Evolutionary conservation across 2,329 filamentous ascomycete species (phyloP).

Genomic region (Rhynchosporium secalis): DNA sequence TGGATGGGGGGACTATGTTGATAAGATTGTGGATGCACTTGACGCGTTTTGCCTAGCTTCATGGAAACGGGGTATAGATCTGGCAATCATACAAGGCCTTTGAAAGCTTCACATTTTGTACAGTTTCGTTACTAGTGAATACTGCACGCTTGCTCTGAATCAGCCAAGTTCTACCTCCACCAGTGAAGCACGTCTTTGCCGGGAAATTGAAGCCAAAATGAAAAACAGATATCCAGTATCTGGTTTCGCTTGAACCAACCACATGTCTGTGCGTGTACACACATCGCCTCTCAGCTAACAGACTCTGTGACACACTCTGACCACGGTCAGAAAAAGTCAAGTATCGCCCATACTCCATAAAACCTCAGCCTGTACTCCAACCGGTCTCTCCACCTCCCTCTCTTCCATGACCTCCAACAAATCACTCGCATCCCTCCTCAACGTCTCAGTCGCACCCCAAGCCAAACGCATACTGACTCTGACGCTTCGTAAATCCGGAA

Average conservation of each 20-base stretch:
- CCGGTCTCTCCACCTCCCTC: conserved; percentile 33
- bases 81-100: conserved; percentile 3
- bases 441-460: conserved; percentile 35
- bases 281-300: no score
- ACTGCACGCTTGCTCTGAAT: not conserved
- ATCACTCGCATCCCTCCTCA: conserved; percentile 31
- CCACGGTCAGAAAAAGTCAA: not conserved
- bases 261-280: no score
- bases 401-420: conserved; percentile 36
- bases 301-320: no score
- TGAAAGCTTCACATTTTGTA: not conserved
- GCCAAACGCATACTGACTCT: conserved; percentile 37
- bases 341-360: conserved; percentile 24
- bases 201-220: not conserved
- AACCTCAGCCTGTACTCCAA: conserved; percentile 34
- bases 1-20: no score
- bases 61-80: not conserved
- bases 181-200: not conserved
- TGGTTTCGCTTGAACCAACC: no score
- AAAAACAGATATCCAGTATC: no score
- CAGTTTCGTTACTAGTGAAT: conserved; percentile 9
- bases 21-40: not conserved
- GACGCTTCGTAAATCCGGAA: conserved; percentile 38
- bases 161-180: not conserved
- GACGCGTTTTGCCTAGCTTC: not conserved